These are phyloP conservation scores for Coemansia aciculifera DNA, from an alignment of 192 early-diverging fungal genomes.

Conservation along the genomic window DNA sequence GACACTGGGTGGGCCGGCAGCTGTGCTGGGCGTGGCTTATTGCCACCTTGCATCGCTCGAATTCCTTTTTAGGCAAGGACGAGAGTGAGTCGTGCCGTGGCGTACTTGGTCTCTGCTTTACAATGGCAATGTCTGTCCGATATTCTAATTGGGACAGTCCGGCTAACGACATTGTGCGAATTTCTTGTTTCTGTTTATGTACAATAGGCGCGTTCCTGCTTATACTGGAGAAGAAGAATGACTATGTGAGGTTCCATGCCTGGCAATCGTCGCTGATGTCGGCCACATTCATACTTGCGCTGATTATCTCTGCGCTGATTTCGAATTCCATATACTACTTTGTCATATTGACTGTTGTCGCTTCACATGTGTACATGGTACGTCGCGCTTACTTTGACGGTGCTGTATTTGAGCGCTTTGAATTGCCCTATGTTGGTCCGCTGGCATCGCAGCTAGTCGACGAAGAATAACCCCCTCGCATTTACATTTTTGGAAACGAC, in stretches of 20 bases:
- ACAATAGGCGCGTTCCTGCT: conserved; percentile 66
- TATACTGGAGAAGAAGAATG: conserved; percentile 74
- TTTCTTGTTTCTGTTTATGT: neutral
- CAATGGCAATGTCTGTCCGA: conserved; percentile 3
- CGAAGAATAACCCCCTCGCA: conserved; percentile 54
- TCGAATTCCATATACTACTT: conserved; percentile 48
- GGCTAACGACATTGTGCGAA: neutral
- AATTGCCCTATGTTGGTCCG: conserved; percentile 67
- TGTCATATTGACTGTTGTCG: conserved; percentile 20
- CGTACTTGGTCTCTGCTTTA: neutral
- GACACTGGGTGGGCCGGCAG: neutral
- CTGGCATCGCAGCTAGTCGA: conserved; percentile 70
- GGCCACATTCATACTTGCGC: conserved; percentile 20
- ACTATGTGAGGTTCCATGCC: conserved; percentile 59
- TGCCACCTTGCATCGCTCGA: neutral
- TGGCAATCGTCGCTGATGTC: conserved; percentile 57
- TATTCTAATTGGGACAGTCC: conserved; percentile 2
- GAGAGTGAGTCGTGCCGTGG: neutral
- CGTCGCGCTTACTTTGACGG: conserved; percentile 72
- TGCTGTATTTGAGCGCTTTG: conserved; percentile 68
- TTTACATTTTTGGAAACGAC: neutral
- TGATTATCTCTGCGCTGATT: conserved; percentile 43
- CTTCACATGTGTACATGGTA: conserved; percentile 32
- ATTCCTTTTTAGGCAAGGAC: neutral
- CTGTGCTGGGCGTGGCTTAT: neutral